Base-by-base conservation (phyloP, 768 basidiomycete species). In the Cystofilobasidium capitatum region DNA sequence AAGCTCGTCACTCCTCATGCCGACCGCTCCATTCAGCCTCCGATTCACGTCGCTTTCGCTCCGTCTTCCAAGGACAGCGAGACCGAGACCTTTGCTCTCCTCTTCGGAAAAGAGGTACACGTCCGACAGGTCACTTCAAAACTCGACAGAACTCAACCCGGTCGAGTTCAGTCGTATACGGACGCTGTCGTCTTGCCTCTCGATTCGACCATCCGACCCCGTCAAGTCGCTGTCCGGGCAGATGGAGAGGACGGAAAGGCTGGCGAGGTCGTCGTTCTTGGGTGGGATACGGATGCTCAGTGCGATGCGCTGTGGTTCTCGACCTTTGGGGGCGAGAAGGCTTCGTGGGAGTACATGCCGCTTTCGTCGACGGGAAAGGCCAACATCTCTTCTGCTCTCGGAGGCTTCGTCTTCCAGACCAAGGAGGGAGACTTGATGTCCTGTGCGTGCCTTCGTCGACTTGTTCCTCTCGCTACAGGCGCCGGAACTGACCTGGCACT, bases 21-120 rank as follows among this genome's bases (percentile, higher is more conserved):
- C 29, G 13, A 33, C 7, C 26, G 16, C 47, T 69, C 13, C 55
- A 71, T 22, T 76, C 74, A 4, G 73, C 73, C 82, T 0, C 89
- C 92, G 0, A 75, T 86, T 12, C 85, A 93, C 74, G 77, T 84
- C 5, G 79, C 85, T 4, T 85, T 91, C 66, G 84, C 87, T 0
- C 66, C 81, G 1, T 72, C 76, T 24, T 75, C 78, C 26, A 10
- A 8, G 3, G 51, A 26, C 10, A 31, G 31, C 29, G 51, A 55
- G 31, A 31, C n/a, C n/a, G n/a, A 22, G 88, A 92, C 69, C 74
- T 81, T 0, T 10, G 86, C 83, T 13, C 72, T 85, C 2, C 79
- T 94, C 0, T 88, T 86, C 84, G 84, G 86, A 66, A 77, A 88
- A 0, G 77, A 78, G 35, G 74, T 88, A 12, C 83, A 87, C 61